phyloP scores from a whole-genome alignment of 257 asterid genomes.

The Vinca minor region DNA sequence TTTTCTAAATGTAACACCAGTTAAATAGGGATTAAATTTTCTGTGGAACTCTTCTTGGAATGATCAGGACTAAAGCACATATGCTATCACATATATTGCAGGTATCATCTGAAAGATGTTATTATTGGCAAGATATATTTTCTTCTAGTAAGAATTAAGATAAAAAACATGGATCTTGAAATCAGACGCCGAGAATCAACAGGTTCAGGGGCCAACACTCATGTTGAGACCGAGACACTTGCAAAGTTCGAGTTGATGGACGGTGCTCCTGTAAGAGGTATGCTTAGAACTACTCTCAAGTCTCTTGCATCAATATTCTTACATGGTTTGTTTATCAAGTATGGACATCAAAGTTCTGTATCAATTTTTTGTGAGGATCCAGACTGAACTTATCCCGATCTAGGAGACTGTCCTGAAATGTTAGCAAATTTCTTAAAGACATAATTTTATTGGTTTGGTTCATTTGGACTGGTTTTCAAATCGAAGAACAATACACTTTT shows the following conservation, averaged over 20 bases:
- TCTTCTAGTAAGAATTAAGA: constrained; percentile 92
- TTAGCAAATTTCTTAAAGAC: too few species aligned
- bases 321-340: neutral
- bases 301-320: too few species aligned
- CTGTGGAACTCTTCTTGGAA: neutral
- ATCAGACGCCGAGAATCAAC: constrained; percentile 94
- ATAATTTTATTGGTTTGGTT: too few species aligned
- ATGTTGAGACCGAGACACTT: constrained; percentile 96
- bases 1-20: too few species aligned
- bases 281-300: neutral
- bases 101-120: constrained; percentile 97
- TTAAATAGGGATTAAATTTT: neutral
- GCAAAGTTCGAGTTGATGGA: constrained; percentile 99
- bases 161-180: constrained; percentile 97
- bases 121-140: constrained; percentile 89
- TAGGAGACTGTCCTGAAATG: too few species aligned
- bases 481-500: too few species aligned
- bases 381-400: too few species aligned
- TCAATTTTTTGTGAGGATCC: neutral
- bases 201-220: constrained; percentile 90
- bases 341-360: too few species aligned
- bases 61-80: constrained; percentile 3
- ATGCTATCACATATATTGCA: constrained; percentile 31
- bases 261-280: constrained; percentile 99
- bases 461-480: too few species aligned